Base-by-base conservation (phyloP, 2,329 filamentous ascomycete genomes). In the Scedosporium dehoogii region DNA sequence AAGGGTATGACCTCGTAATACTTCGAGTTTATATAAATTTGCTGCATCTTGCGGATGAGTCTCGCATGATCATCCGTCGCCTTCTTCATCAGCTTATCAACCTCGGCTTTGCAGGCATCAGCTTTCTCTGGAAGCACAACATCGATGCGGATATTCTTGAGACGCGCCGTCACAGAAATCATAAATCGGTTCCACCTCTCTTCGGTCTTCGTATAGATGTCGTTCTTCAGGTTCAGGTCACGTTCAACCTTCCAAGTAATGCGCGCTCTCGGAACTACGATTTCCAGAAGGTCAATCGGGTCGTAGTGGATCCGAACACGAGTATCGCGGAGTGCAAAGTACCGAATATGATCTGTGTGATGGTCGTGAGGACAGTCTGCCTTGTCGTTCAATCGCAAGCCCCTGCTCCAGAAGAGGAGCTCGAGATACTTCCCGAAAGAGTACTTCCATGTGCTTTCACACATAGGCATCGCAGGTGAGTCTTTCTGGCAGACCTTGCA, bases 361-460 rank as follows among this genome's bases (percentile, higher is more conserved):
- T 97, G 87, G 71, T 99, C 93, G 71, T 99, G 94, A 16, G 90
- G 85, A 71, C 96, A 99, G 60, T 73, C 78, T 44, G 90, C 79
- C 29, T 86, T 85, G 56, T 88, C 86, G 66, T 84, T 86, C 68
- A 87, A 85, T 70, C 87, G 89, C 58, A 97, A 77, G 44, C 91
- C 89, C 51, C 85, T 89, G 70, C 92, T 93, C 92, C 93, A 99
- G 73, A 97, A 97, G 2, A 92, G 92, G 18, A 99, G 79, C 74
- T 99, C 94, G n/a, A 99, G 80, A 70, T 97, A 99, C 74, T 99
- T 99, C 10, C 91, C 94, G 70, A 99, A 96, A 0, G 94, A 99
- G 73, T 99, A 99, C 72, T 96, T 97, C 90, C 92, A 99, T 0
- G 92, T 96, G 69, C 86, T 92, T 63, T 92, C 87, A 0, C 93